Evolutionary conservation across 176 grass and related monocot genomes (phyloP).

Genomic region (Saccharum officinarum): DNA sequence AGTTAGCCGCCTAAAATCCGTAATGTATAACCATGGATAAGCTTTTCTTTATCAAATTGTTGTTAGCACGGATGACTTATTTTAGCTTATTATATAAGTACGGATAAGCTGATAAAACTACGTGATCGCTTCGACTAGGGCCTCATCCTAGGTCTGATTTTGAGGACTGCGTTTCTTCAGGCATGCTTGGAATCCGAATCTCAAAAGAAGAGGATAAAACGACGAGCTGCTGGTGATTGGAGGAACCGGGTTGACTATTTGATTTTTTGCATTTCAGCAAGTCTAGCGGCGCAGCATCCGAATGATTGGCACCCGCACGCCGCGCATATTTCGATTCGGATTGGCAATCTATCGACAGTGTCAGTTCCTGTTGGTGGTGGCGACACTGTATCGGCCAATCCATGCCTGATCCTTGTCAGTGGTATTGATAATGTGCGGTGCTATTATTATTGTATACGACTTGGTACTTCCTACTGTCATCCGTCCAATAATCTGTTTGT

Average conservation of each 20-base stretch:
- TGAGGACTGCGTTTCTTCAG: neutral
- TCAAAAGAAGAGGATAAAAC: neutral
- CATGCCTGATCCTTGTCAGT: neutral
- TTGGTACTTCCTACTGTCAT: constrained; percentile 19
- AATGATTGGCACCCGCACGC: constrained; percentile 32
- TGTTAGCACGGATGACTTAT: constrained; percentile 20
- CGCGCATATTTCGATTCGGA: constrained; percentile 20
- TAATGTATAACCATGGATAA: constrained; percentile 36
- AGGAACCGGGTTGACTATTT: constrained; percentile 37
- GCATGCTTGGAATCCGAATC: constrained; percentile 32
- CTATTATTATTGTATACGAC: constrained; percentile 19
- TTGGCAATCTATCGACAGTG: neutral
- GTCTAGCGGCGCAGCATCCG: constrained; percentile 4
- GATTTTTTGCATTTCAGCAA: neutral
- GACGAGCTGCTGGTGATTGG: constrained; percentile 20
- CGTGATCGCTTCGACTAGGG: neutral
- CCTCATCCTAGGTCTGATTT: constrained; percentile 14
- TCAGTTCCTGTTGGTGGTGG: constrained; percentile 24
- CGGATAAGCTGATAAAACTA: constrained; percentile 25
- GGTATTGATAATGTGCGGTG: neutral
- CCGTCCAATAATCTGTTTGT: no score
- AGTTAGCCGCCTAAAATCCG: constrained; percentile 12
- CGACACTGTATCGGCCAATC: neutral
- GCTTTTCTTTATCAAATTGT: neutral
- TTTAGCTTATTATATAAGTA: constrained; percentile 20